phyloP scores from a whole-genome alignment of 805 yeast species.

The Candida oleophila region DNA sequence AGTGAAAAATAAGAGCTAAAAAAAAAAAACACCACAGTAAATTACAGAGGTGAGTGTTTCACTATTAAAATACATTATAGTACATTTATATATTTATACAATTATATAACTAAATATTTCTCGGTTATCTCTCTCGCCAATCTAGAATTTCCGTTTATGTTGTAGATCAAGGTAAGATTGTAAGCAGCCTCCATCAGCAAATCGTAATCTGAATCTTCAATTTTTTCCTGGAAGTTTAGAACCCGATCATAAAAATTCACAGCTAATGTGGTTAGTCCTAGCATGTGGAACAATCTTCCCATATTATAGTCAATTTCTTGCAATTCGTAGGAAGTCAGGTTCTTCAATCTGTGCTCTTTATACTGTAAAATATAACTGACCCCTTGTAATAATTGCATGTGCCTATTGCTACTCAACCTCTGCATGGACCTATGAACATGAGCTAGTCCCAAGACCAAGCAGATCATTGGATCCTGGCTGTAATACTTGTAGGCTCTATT shows the following conservation, averaged over 20 bases:
- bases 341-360: conserved; percentile 44
- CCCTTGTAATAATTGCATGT: conserved; percentile 85
- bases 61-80: not conserved
- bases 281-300: conserved; percentile 80
- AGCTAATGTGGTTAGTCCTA: conserved; percentile 77
- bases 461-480: conserved; percentile 75
- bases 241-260: conserved; percentile 71
- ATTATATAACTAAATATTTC: conserved; percentile 46
- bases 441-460: conserved; percentile 72
- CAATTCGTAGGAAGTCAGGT: conserved; percentile 44
- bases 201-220: conserved; percentile 51
- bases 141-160: conserved; percentile 66
- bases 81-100: too few species aligned
- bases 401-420: conserved; percentile 80
- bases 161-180: conserved; percentile 74
- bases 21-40: too few species aligned
- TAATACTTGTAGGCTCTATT: conserved; percentile 66
- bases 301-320: conserved; percentile 83
- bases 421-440: conserved; percentile 92
- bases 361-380: conserved; percentile 76
- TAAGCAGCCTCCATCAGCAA: conserved; percentile 81
- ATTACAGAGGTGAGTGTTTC: too few species aligned
- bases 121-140: conserved; percentile 67
- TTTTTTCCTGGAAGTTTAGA: conserved; percentile 37
- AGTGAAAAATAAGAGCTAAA: too few species aligned